Base-by-base conservation (phyloP, 2,329 filamentous ascomycete genomes). In the Cordyceps militaris region DNA sequence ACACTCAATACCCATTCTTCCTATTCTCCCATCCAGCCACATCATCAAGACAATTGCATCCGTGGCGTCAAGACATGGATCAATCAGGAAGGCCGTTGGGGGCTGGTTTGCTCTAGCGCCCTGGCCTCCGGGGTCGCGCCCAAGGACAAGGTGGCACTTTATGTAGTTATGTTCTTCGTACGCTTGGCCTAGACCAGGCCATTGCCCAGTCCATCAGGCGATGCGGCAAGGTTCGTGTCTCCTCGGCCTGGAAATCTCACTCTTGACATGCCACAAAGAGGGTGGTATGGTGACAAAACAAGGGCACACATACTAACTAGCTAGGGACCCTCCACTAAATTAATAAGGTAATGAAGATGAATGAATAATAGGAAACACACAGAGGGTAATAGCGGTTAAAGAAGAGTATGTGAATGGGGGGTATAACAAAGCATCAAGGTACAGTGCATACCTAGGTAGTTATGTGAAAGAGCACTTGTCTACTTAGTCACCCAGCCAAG, bases 41-140 rank as follows among this genome's bases (percentile, higher is more conserved):
- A 49, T 49, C 19, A 19, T n/a, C 19, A 49, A 40, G 13, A 38
- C 14, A n/a, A 10, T 10, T 38, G 38, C 26, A 23, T 26, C 16
- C 26, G 26, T 32, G 16, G 38, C 51, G 52, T 19, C 40, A 30
- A 10, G n/a, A 26, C 4, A 56, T 23, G 46, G 19, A 46, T 52
- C 36, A 52, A 57, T 52, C 34, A 57, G 38, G 55, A 49, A 57
- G 55, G 55, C 55, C 47, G 38, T 36, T 51, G 47, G 46, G 55
- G 47, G 46, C 47, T 36, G 19, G 10, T 30, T 46, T 13, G 21
- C 24, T 34, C 21, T 50, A 44, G 46, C 46, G 36, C 28, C 34
- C n/a, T 6, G 14, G 34, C 14, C 34, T 38, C 34, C 13, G 34
- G 34, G 34, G 34, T 13, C 11, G 34, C 14, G 34, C 34, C 11